phyloP scores from a whole-genome alignment of 2,329 filamentous ascomycete species.

The Fusarium oxysporum region DNA sequence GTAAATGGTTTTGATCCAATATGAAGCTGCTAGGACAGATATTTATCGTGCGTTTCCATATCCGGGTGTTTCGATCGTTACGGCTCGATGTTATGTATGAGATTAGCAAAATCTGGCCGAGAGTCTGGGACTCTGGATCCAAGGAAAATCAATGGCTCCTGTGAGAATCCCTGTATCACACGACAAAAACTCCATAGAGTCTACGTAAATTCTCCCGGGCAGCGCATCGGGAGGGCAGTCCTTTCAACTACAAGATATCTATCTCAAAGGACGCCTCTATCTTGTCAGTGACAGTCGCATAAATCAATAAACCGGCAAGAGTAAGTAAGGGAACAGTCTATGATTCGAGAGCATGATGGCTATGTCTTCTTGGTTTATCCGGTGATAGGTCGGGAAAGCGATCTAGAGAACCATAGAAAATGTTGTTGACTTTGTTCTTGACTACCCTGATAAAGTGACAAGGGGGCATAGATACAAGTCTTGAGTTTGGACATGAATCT shows the following conservation, averaged over 20 bases:
- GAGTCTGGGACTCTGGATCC: too few relatives aligned
- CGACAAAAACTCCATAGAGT: not conserved
- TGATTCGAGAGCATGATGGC: not conserved
- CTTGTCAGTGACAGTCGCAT: not conserved
- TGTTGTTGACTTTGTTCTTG: too few relatives aligned
- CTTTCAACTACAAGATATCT: not conserved
- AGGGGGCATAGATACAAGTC: too few relatives aligned
- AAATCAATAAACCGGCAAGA: not conserved
- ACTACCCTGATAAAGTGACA: not conserved
- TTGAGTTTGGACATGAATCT: not conserved
- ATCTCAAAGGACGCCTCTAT: not conserved
- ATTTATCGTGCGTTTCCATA: not conserved
- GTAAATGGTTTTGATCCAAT: accelerated
- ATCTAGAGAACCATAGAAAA: not conserved
- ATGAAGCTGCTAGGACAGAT: not conserved
- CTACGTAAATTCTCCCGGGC: not conserved
- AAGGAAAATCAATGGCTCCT: not conserved
- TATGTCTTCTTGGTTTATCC: not conserved
- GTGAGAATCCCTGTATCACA: not conserved
- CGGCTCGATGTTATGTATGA: not conserved
- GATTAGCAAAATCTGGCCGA: too few relatives aligned
- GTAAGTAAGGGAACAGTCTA: not conserved
- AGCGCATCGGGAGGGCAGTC: not conserved
- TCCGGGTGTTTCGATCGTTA: not conserved
- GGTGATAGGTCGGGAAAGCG: not conserved